A percentile compares a stretch with the other conserved stretches of the same genome.
phyloP scores from a whole-genome alignment of 192 early-diverging fungal genomes.

The Kickxella alabastrina region DNA sequence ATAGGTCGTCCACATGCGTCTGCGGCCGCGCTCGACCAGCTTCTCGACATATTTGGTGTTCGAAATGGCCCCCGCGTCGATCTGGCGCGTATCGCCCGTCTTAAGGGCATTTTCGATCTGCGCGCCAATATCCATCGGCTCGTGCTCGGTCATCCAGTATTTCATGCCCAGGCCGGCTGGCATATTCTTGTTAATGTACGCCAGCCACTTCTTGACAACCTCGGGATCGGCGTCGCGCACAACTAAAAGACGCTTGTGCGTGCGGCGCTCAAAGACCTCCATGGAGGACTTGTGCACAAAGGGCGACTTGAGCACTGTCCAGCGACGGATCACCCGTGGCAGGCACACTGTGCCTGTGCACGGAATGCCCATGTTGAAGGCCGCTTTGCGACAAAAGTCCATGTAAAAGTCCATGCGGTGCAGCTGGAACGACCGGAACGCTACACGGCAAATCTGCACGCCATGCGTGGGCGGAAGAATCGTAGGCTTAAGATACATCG shows the following conservation, averaged over 20 bases:
- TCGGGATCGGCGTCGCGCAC: slow-evolving; percentile 74
- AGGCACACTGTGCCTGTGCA: slow-evolving; percentile 67
- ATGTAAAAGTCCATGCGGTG: slow-evolving; percentile 84
- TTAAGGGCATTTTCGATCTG: slow-evolving; percentile 31
- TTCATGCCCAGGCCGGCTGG: slow-evolving; percentile 83
- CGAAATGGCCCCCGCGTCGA: slow-evolving; percentile 15
- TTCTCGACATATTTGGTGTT: slow-evolving; percentile 14
- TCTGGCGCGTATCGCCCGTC: slow-evolving; percentile 16
- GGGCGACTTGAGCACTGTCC: slow-evolving; percentile 87
- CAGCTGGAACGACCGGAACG: slow-evolving; percentile 74
- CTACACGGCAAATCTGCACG: slow-evolving; percentile 69
- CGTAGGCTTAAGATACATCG: slow-evolving; percentile 17
- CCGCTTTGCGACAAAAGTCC: slow-evolving; percentile 80
- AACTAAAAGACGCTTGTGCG: slow-evolving; percentile 75
- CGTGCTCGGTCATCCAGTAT: slow-evolving; percentile 69
- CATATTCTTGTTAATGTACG: slow-evolving; percentile 76
- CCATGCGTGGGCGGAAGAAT: slow-evolving; percentile 58
- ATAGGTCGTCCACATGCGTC: slow-evolving; percentile 32
- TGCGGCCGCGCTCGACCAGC: slow-evolving; percentile 29
- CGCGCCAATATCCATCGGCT: slow-evolving; percentile 45
- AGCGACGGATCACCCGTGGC: slow-evolving; percentile 68
- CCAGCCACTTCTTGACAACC: slow-evolving; percentile 69
- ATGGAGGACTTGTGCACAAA: slow-evolving; percentile 96
- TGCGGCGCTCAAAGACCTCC: slow-evolving; percentile 94
- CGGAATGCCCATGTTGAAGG: slow-evolving; percentile 68